Evolutionary conservation across 352 stramenopile species (phyloP), one percentile per base, ranked within the genome.

Genomic region (Pythium vanterpoolii): DNA sequence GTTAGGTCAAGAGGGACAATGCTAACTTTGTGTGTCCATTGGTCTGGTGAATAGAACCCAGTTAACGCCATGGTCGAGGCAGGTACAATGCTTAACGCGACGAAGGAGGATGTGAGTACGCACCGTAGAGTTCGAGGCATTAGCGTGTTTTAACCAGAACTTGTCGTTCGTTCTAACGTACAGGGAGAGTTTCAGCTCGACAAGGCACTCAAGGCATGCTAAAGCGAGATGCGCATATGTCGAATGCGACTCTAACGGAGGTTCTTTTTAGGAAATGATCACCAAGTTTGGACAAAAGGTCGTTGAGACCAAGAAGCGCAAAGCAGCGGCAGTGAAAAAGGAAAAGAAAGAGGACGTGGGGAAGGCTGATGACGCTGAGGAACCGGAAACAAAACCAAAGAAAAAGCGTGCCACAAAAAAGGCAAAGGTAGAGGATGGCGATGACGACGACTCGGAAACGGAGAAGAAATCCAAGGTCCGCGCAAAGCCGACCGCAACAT

Each of bases 81-180:
- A 27, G 85, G 85, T 47, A 95, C 85, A 14, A 90, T 93, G 79
- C 70, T 95, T 16, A 95, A 92, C 51, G 76, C 85, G 40, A 93
- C 85, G n/a, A 80, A 78, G 46, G 82, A 91, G 27, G 54, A 90
- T 31, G 85, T 91, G 49, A 48, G 76, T 62, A 27, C n/a, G 30
- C 21, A n/a, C 19, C 3, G 43, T 26, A 9, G 40, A 42, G 34
- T 18, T 42, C 13, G 3, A 1, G 31, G 31, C 31, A 18, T 40
- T 18, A 40, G 31, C 11, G 6, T 11, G 11, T 42, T 21, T 18
- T 53, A n/a, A 42, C 26, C 5, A 27, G 11, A 45, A 34, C 21
- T 31, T 30, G 28, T 28, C 14, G n/a, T 23, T 28, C 4, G 4
- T 14, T 14, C 27, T 53, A n/a, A 42, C 7, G 18, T 28, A 14